Percentiles rank a stretch among this genome's conserved stretches.
Evolutionary conservation across 495 filamentous ascomycete genomes (phyloP).

Genomic region (Xylaria grammica): DNA sequence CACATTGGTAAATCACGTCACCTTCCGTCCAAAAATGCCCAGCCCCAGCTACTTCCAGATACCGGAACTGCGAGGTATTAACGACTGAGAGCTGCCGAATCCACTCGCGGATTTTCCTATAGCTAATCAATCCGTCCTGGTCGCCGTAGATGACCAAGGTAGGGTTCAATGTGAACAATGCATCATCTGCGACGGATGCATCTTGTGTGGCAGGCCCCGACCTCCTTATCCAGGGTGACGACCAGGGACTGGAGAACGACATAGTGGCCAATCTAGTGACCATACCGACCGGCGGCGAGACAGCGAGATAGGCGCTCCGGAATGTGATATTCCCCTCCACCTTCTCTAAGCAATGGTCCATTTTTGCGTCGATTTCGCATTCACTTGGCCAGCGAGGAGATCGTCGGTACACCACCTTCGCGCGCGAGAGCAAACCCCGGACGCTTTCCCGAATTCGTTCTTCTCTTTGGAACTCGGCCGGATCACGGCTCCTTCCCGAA

Average conservation of each 20-base stretch:
- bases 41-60: conserved; percentile 66
- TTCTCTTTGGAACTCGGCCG: conserved; percentile 26
- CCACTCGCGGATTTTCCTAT: conserved; percentile 73
- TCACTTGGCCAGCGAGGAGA: background rate
- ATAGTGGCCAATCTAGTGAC: conserved; percentile 62
- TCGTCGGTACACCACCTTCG: conserved; percentile 35
- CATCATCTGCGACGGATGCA: conserved; percentile 37
- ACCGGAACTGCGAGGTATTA: conserved; percentile 50
- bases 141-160: conserved; percentile 81
- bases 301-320: conserved; percentile 70
- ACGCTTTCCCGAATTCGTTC: conserved; percentile 47
- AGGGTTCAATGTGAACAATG: conserved; percentile 53
- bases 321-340: conserved; percentile 32
- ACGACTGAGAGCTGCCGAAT: conserved; percentile 56
- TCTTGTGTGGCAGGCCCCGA: conserved; percentile 14
- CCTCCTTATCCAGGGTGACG: conserved; percentile 25
- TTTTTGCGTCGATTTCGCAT: conserved; percentile 1
- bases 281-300: conserved; percentile 78
- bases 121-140: conserved; percentile 75
- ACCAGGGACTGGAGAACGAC: conserved; percentile 44
- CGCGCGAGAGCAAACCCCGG: conserved; percentile 44
- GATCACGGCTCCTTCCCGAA: conserved; percentile 36
- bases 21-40: conserved; percentile 86
- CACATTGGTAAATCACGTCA: conserved; percentile 53
- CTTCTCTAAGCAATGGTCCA: conserved; percentile 29